Conservation (phyloP, 768 basidiomycete species). For the Auricularia sp. region DNA sequence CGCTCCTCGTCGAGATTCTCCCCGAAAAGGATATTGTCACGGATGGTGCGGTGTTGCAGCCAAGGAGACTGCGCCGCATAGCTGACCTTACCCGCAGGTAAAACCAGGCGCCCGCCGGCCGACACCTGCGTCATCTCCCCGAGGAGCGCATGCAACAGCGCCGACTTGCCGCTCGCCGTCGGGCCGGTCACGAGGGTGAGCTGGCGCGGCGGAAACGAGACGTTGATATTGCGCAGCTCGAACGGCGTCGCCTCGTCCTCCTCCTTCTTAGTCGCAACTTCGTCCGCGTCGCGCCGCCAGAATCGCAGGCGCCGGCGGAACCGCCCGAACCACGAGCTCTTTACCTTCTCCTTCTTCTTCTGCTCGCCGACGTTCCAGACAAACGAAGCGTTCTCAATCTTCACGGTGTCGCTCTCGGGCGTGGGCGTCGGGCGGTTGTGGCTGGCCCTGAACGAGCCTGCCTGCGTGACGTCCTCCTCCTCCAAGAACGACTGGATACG, state of each 20-base stretch:
- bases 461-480: slow-evolving; percentile 52
- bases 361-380: slow-evolving; percentile 51
- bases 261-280: slow-evolving; percentile 15
- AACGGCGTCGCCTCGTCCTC: slow-evolving; percentile 30
- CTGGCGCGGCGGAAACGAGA: slow-evolving; percentile 63
- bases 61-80: slow-evolving; percentile 69
- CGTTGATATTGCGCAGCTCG: slow-evolving; percentile 53
- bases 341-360: slow-evolving; percentile 13
- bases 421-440: slow-evolving; percentile 15
- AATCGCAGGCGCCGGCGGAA: background rate
- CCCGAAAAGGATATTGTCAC: slow-evolving; percentile 75
- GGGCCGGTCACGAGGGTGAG: slow-evolving; percentile 61
- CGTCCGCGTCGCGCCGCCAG: slow-evolving; percentile 10
- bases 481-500: slow-evolving; percentile 59
- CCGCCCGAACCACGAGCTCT: background rate
- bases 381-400: slow-evolving; percentile 49
- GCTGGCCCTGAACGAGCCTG: slow-evolving; percentile 58
- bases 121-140: slow-evolving; percentile 15
- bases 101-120: slow-evolving; percentile 14
- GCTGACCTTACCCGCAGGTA: slow-evolving; percentile 22
- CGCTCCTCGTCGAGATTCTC: slow-evolving; percentile 41
- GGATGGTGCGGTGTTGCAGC: slow-evolving; percentile 63
- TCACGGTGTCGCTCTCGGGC: slow-evolving; percentile 35
- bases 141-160: slow-evolving; percentile 21
- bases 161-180: slow-evolving; percentile 21